Conservation (phyloP, 768 basidiomycete genomes). For the Strobilomyces dryophilus region DNA sequence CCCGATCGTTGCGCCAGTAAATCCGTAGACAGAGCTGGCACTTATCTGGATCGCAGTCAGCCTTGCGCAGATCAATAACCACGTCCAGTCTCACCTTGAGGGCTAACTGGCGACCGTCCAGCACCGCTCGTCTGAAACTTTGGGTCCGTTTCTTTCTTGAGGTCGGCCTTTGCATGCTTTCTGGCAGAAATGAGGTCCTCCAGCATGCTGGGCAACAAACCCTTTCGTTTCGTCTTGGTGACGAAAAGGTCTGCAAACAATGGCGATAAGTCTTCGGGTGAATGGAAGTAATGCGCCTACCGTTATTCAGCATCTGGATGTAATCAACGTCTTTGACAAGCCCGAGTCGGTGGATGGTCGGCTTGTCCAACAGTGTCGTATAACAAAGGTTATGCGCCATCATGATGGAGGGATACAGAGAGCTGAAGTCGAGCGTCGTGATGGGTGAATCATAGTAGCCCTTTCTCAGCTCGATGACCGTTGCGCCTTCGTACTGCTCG, state of each 20-base stretch:
- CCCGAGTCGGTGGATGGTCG: conserved; percentile 69
- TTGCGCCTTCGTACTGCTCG: conserved; percentile 98
- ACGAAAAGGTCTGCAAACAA: conserved; percentile 75
- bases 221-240: conserved; percentile 69
- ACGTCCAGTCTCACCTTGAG: conserved; percentile 59
- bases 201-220: conserved; percentile 84
- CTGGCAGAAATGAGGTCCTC: conserved; percentile 92
- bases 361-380: conserved; percentile 86
- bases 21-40: conserved; percentile 98
- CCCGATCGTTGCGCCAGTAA: conserved; percentile 96
- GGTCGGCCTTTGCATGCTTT: conserved; percentile 91
- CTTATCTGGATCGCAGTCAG: conserved; percentile 64
- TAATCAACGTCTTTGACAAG: conserved; percentile 88
- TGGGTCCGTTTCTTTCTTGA: conserved; percentile 97
- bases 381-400: conserved; percentile 99
- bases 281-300: conserved; percentile 35
- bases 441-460: conserved; percentile 97
- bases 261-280: not conserved
- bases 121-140: conserved; percentile 92
- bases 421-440: conserved; percentile 97
- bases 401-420: conserved; percentile 99
- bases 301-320: conserved; percentile 92
- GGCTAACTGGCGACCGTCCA: conserved; percentile 96
- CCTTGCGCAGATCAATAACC: not conserved
- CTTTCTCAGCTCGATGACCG: conserved; percentile 94